A percentile compares a stretch with the other conserved stretches of the same genome.
Conservation (phyloP, 805 yeast genomes). For the Ogataea paraovalis region DNA sequence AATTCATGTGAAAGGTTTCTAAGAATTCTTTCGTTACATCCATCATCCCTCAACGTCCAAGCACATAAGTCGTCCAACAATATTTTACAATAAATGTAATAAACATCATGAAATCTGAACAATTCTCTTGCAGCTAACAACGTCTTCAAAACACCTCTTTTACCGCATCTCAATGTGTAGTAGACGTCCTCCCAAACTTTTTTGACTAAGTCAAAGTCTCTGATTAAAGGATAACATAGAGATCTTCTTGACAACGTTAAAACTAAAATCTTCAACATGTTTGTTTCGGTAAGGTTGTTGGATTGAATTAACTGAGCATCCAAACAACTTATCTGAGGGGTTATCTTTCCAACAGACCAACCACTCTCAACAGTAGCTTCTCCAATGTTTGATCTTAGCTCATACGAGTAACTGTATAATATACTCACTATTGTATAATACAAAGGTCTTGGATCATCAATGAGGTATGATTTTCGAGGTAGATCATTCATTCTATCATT, state of each 20-base stretch:
- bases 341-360: slow-evolving; percentile 87
- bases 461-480: slow-evolving; percentile 58
- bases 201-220: slow-evolving; percentile 57
- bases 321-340: slow-evolving; percentile 72
- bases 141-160: slow-evolving; percentile 55
- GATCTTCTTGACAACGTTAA: slow-evolving; percentile 69
- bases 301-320: slow-evolving; percentile 53
- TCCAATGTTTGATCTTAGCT: slow-evolving; percentile 67
- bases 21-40: slow-evolving; percentile 53
- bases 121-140: slow-evolving; percentile 63
- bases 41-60: slow-evolving; percentile 61
- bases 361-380: slow-evolving; percentile 80
- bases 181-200: slow-evolving; percentile 77
- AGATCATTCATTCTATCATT: slow-evolving; percentile 64
- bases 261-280: slow-evolving; percentile 48
- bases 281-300: slow-evolving; percentile 29
- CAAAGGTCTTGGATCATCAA: slow-evolving; percentile 51
- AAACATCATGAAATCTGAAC: slow-evolving; percentile 78
- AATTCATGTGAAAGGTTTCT: slow-evolving; percentile 67
- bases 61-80: slow-evolving; percentile 72
- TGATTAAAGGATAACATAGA: slow-evolving; percentile 72
- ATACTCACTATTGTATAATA: slow-evolving; percentile 63
- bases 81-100: slow-evolving; percentile 77
- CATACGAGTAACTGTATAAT: slow-evolving; percentile 72
- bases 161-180: slow-evolving; percentile 62